Evolutionary conservation across 352 stramenopile species (phyloP), one percentile per base, ranked within the genome.

Genomic region (Globisporangium cederbergense): DNA sequence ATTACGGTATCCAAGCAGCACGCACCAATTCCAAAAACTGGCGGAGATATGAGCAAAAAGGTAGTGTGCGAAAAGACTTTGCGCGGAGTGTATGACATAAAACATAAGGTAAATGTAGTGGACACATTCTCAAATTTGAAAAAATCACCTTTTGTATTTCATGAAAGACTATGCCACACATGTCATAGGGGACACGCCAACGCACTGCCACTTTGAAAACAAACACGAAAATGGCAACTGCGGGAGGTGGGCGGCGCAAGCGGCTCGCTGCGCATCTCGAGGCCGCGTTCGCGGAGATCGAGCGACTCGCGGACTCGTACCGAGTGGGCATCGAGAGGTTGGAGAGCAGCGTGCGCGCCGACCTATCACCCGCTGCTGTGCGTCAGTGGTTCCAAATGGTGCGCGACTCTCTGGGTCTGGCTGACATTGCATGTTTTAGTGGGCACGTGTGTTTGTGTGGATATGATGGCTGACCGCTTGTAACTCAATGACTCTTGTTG

Each of bases 331-430:
- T 92, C 20, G 71, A 82, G n/a, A 50, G 65, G n/a, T 65, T 94
- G 20, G 77, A 90, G 40, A 54, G 36, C 4, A 71, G 60, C 20
- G 54, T 68, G 14, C 52, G 74, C 32, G 2, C 51, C 20, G 71
- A 89, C 60, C 62, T 91, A 54, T 80, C 78, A 22, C 25, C 65
- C 9, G 60, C 71, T 18, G 78, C 66, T 3, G 74, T 79, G 30
- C 65, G 46, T 22, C 61, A 81, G 52, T 94, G 85, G 85, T 94
- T 92, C 49, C 52, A 73, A 13, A 64, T 92, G 70, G 82, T 91
- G 28, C 60, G 30, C 69, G 8, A 6, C 16, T 45, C 38, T n/a
- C 13, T 14, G 22, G 34, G 42, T 36, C 10, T 62, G 18, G 32
- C 22, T 50, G 20, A 10, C 46, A 30, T 56, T 28, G 52, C 38